Base-by-base conservation (phyloP, 345 rosid genomes). In the Corchorus capsularis region DNA sequence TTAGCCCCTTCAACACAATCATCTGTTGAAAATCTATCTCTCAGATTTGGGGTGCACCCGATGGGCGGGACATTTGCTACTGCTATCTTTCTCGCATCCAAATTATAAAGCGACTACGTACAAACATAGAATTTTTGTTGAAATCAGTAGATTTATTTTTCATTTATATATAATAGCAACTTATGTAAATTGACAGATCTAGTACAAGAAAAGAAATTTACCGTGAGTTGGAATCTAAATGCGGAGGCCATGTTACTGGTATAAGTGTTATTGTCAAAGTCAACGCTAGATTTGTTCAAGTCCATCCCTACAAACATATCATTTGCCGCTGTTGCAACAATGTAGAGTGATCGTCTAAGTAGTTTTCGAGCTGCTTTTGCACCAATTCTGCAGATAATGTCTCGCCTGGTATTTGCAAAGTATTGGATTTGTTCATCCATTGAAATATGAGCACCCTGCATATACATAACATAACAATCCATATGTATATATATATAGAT, bases 401-500 rank as follows among this genome's bases (percentile, higher is more conserved):
- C 83, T 75, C 77, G 79, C 75, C 82, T 84, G 0, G 85, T 84
- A 9, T 19, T 82, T 65, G 77, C 82, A 16, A 86, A 86, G 71
- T 84, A 19, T 50, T 60, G 69, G 41, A 86, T 6, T 82, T 86
- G 89, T 27, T 69, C 89, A 54, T 87, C 93, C 76, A 91, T 15
- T 82, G 83, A 84, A 68, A 93, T 82, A 47, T 88, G 80, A 0
- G 82, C 87, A 1, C 93, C 94, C 98, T 17, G 3, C 43, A 19
- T 1, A 27, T 39, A 39, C 27, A 27, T 27, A n/a, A n/a, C n/a
- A n/a, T n/a, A 27, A 27, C 27, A 27, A 27, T 1, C 27, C 27
- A 27, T 27, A 27, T 27, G 1, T 27, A 27, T 27, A 27, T 27
- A 27, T 27, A 27, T 27, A 27, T 27, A 27, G 27, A 27, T 27